Evolutionary conservation across 129 eudicot species (phyloP).

Genomic region (Apium graveolens): DNA sequence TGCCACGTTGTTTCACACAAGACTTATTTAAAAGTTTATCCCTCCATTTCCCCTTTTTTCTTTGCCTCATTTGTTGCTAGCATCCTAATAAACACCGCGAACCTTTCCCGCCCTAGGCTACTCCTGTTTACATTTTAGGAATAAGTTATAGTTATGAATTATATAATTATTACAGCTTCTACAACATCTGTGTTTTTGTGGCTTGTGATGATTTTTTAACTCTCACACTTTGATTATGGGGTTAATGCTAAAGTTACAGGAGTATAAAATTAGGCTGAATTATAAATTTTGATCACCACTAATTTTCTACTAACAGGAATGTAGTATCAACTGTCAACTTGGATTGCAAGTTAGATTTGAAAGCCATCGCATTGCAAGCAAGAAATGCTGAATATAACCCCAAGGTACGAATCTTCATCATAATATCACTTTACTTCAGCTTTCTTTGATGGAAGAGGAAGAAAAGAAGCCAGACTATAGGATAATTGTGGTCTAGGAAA

Average conservation of each 20-base stretch:
- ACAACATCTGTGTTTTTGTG: neutral
- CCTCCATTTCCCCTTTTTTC: too few species aligned
- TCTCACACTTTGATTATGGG: neutral
- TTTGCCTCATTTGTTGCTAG: too few species aligned
- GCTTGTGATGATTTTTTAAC: neutral
- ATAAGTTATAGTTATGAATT: too few species aligned
- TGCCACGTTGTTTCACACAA: too few species aligned
- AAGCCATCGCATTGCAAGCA: constrained; percentile 77
- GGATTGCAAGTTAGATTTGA: constrained; percentile 78
- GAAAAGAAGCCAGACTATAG: too few species aligned
- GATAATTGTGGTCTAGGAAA: neutral
- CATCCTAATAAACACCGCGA: too few species aligned
- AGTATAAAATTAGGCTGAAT: neutral
- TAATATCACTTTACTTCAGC: neutral
- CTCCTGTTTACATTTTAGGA: too few species aligned
- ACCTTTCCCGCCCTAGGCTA: too few species aligned
- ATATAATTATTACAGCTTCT: too few species aligned
- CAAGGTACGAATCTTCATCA: constrained; percentile 41
- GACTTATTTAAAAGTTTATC: too few species aligned
- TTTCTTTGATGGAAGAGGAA: neutral
- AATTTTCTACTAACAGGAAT: constrained; percentile 33
- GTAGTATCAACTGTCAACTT: constrained; percentile 85
- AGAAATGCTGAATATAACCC: constrained; percentile 94
- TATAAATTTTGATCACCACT: neutral
- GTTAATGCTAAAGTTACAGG: neutral